Conservation (phyloP, 208 protist species). For the Leishmania tropica region DNA sequence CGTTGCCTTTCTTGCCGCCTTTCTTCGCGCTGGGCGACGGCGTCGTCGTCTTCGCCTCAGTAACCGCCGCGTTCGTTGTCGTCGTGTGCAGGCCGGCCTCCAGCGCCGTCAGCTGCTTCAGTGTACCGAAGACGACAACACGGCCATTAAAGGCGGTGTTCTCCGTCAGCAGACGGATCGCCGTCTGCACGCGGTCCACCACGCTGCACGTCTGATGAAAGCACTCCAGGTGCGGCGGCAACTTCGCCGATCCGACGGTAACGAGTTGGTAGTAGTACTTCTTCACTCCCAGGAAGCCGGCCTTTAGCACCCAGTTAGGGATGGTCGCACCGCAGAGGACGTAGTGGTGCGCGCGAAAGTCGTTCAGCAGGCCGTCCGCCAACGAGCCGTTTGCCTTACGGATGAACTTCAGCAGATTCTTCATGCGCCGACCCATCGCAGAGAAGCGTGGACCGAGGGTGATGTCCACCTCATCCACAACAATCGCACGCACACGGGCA, state of each 20-base stretch:
- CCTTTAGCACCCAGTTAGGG: constrained; percentile 92
- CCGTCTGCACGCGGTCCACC: constrained; percentile 42
- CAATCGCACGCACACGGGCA: constrained; percentile 70
- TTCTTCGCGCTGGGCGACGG: not conserved
- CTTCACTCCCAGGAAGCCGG: constrained; percentile 90
- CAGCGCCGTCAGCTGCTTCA: constrained; percentile 39
- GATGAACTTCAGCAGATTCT: constrained; percentile 82
- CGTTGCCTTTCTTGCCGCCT: constrained; percentile 12
- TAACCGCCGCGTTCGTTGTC: not conserved
- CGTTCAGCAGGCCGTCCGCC: constrained; percentile 60
- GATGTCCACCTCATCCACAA: constrained; percentile 90
- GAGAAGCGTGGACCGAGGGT: constrained; percentile 90
- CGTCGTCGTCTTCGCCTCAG: constrained; percentile 1
- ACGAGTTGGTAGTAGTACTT: constrained; percentile 94
- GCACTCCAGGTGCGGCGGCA: constrained; percentile 73
- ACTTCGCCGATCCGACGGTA: constrained; percentile 68
- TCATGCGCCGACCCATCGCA: constrained; percentile 84
- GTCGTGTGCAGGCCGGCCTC: constrained; percentile 20
- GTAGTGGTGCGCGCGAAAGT: constrained; percentile 90
- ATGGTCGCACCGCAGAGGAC: constrained; percentile 91
- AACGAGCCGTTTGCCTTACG: constrained; percentile 81
- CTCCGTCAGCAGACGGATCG: constrained; percentile 36
- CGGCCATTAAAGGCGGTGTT: constrained; percentile 43
- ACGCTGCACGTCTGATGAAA: constrained; percentile 50
- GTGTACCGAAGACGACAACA: constrained; percentile 74